These are phyloP conservation scores for Zygotorulaspora mrakii DNA, from an alignment of 1,139 yeast species.

Conservation along the genomic window DNA sequence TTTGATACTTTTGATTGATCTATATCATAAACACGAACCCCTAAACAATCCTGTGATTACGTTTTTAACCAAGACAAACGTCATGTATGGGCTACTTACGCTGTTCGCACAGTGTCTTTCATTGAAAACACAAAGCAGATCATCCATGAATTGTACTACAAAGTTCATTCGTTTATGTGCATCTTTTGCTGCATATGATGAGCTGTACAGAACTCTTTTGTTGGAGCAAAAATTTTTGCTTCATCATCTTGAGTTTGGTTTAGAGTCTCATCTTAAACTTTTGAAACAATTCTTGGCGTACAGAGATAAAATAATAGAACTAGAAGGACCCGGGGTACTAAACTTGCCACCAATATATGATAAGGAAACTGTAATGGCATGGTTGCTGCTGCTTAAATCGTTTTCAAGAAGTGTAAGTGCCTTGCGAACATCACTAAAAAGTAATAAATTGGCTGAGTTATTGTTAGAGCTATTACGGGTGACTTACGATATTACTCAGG, in stretches of 20 bases:
- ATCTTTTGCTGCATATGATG: conserved; percentile 31
- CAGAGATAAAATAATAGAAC: conserved; percentile 15
- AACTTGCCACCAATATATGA: conserved; percentile 29
- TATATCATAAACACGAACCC: conserved; percentile 28
- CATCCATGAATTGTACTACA: conserved; percentile 20
- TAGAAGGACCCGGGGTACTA: conserved; percentile 8
- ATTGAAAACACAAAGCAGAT: conserved; percentile 19
- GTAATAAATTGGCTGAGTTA: conserved; percentile 50
- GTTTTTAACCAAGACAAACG: conserved; percentile 26
- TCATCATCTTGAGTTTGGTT: conserved; percentile 25
- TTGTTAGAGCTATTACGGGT: conserved; percentile 43
- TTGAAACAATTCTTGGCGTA: conserved; percentile 24
- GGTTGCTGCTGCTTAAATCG: conserved; percentile 52
- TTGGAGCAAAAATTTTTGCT: conserved; percentile 25
- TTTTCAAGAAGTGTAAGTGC: conserved; percentile 70
- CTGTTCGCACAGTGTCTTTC: conserved; percentile 27
- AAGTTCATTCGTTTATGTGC: conserved; percentile 31
- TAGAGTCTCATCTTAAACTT: conserved; percentile 25
- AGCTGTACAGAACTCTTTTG: conserved; percentile 25
- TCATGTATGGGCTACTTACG: conserved; percentile 27
- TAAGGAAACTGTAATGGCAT: conserved; percentile 24
- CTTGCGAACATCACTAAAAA: conserved; percentile 64
- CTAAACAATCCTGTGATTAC: conserved; percentile 28
- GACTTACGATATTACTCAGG: conserved; percentile 22
- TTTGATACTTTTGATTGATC: conserved; percentile 21